Conservation (phyloP, 2,329 filamentous ascomycete genomes). For the Claviceps lovelessii region DNA sequence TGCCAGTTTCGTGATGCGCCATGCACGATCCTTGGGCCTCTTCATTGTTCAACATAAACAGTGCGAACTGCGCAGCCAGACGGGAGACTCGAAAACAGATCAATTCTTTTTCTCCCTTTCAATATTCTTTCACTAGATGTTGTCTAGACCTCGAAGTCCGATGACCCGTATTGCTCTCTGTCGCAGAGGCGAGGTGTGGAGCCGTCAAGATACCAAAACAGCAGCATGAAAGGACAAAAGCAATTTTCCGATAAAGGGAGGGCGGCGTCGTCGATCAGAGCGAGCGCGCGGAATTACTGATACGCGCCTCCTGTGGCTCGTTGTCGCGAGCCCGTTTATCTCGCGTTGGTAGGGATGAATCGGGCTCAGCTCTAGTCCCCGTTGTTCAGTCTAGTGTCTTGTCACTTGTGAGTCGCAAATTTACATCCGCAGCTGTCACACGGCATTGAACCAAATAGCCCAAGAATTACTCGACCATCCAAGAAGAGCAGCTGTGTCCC, state of each 20-base stretch:
- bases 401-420: background rate
- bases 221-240: background rate
- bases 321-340: background rate
- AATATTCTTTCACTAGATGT: too few relatives aligned
- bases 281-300: background rate
- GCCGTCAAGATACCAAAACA: background rate
- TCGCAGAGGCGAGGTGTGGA: background rate
- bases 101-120: too few relatives aligned
- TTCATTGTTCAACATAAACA: too few relatives aligned
- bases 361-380: background rate
- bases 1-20: too few relatives aligned
- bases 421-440: background rate
- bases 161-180: background rate
- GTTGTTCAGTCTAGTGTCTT: background rate
- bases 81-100: too few relatives aligned
- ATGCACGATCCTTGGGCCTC: too few relatives aligned
- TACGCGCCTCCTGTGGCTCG: background rate
- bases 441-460: background rate
- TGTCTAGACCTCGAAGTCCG: background rate
- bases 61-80: too few relatives aligned
- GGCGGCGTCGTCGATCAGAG: background rate
- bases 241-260: background rate
- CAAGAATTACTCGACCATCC: background rate
- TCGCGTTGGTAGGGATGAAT: background rate
- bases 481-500: background rate